Percentiles rank a stretch among this genome's conserved stretches.
phyloP scores from a whole-genome alignment of 2,329 filamentous ascomycete species.

The Talaromyces piceae region DNA sequence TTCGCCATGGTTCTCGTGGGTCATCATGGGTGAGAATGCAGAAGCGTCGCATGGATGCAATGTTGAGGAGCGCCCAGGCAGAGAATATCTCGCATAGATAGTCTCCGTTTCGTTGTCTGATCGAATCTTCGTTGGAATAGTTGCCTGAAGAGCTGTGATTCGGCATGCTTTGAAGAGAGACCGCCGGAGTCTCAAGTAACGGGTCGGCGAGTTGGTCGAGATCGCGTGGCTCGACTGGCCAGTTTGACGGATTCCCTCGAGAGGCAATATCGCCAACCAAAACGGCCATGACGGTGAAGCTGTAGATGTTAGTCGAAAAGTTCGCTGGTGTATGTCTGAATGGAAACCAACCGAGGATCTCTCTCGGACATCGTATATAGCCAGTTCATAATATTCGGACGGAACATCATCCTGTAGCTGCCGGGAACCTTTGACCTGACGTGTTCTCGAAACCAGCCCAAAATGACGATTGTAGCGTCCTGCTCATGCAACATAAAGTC shows the following conservation, averaged over 20 bases:
- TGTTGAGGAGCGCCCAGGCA: slow-evolving; percentile 28
- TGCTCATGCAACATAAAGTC: slow-evolving; percentile 29
- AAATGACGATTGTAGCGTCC: slow-evolving; percentile 21
- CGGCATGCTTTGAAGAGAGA: slow-evolving; percentile 22
- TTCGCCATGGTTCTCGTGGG: slow-evolving; percentile 20
- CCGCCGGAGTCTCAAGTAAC: slow-evolving; percentile 19
- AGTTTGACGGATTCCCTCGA: slow-evolving; percentile 8
- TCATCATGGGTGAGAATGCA: slow-evolving; percentile 20
- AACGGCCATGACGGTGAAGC: slow-evolving; percentile 21
- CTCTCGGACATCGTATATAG: slow-evolving; percentile 20
- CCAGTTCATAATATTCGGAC: slow-evolving; percentile 30
- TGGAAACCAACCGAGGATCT: slow-evolving; percentile 8
- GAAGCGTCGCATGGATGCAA: slow-evolving; percentile 26
- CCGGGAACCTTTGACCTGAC: slow-evolving; percentile 18
- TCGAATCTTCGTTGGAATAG: slow-evolving; percentile 17
- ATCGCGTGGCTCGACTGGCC: slow-evolving; percentile 9
- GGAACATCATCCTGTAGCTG: slow-evolving; percentile 32
- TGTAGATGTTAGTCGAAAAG: slow-evolving; percentile 4
- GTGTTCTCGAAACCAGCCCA: slow-evolving; percentile 30
- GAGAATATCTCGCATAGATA: slow-evolving; percentile 33
- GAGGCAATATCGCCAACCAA: slow-evolving; percentile 22
- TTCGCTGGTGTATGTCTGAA: background rate
- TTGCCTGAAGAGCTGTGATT: slow-evolving; percentile 23
- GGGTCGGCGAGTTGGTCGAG: slow-evolving; percentile 20
- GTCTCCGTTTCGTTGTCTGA: slow-evolving; percentile 21